Evolutionary conservation across 768 basidiomycete genomes (phyloP), one percentile per base, ranked within the genome.

Genomic region (Russula dissimulans): DNA sequence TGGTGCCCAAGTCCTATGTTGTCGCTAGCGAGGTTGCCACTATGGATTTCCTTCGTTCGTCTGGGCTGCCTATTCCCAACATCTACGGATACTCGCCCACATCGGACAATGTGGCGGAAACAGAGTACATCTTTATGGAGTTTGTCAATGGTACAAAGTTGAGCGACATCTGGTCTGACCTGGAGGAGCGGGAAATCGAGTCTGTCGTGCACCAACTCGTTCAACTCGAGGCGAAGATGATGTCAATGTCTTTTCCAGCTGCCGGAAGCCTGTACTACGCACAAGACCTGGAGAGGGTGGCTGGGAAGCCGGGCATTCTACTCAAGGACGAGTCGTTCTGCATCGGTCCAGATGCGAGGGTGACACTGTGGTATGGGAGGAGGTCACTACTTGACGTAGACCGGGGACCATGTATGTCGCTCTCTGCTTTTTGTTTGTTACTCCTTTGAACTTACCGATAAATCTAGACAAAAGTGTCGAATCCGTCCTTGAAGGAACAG

Each of bases 261-360:
- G 76, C 78, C 50, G 78, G 79, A 72, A 78, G 78, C 72, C 71
- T 81, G 0, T 81, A 80, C 71, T 81, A 72, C 54, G 46, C 73
- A 9, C 7, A 75, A 12, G 80, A 82, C 72, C 57, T 81, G 69
- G 70, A 75, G 69, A 76, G 75, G 69, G 76, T 72, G 18, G 67
- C 72, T 12, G 67, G 67, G 69, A 67, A 43, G 63, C 32, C 56
- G 61, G 75, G 70, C 66, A 71, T 80, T 52, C 63, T 74, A 8
- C 59, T 69, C 1, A 8, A 68, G 7, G 67, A 68, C 62, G 39
- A 51, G 47, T 61, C 57, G 42, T 67, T 69, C 52, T 69, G 68
- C 59, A 42, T 69, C 54, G 70, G 71, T 66, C 70, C 72, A 67
- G 80, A 81, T 71, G 64, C 68, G 9, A 75, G 72, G 3, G 47